Percentiles rank a stretch among this genome's conserved stretches.
phyloP scores from a whole-genome alignment of 2,329 filamentous ascomycete species.

The Arthrinium phaeospermum region DNA sequence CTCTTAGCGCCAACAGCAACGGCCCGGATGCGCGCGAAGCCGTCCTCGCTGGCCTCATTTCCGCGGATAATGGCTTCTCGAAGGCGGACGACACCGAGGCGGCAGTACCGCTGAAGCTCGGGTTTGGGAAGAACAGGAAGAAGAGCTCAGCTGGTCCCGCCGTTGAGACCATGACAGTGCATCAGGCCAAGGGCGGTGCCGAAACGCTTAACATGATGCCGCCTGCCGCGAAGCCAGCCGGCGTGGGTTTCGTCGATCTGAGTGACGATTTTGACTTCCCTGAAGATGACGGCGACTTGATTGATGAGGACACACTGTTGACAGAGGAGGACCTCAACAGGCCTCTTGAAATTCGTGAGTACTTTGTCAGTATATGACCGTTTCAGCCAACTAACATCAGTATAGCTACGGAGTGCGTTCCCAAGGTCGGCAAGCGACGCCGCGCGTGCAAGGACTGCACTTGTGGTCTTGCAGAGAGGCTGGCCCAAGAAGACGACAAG shows the following conservation, averaged over 20 bases:
- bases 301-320: slow-evolving; percentile 88
- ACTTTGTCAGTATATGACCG: slow-evolving; percentile 8
- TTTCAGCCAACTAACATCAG: slow-evolving; percentile 31
- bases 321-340: slow-evolving; percentile 82
- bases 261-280: slow-evolving; percentile 65
- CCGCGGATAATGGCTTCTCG: slow-evolving; percentile 67
- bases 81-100: slow-evolving; percentile 70
- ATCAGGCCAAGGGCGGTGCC: slow-evolving; percentile 48
- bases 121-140: slow-evolving; percentile 69
- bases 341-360: slow-evolving; percentile 81
- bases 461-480: slow-evolving; percentile 84
- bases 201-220: slow-evolving; percentile 40
- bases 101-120: slow-evolving; percentile 63
- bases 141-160: slow-evolving; percentile 44
- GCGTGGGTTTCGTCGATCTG: slow-evolving; percentile 73
- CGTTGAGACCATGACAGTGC: slow-evolving; percentile 37
- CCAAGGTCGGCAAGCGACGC: slow-evolving; percentile 85
- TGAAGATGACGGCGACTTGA: slow-evolving; percentile 80
- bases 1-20: slow-evolving; percentile 50
- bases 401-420: slow-evolving; percentile 80
- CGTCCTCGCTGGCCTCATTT: slow-evolving; percentile 80
- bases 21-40: slow-evolving; percentile 72
- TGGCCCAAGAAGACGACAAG: slow-evolving; percentile 83
- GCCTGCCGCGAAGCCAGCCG: slow-evolving; percentile 52
- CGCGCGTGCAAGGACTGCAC: slow-evolving; percentile 98